Percentiles rank a stretch among this genome's conserved stretches.
These are phyloP conservation scores for Rhizopogon salebrosus DNA, from an alignment of 768 basidiomycete species.

Conservation along the genomic window DNA sequence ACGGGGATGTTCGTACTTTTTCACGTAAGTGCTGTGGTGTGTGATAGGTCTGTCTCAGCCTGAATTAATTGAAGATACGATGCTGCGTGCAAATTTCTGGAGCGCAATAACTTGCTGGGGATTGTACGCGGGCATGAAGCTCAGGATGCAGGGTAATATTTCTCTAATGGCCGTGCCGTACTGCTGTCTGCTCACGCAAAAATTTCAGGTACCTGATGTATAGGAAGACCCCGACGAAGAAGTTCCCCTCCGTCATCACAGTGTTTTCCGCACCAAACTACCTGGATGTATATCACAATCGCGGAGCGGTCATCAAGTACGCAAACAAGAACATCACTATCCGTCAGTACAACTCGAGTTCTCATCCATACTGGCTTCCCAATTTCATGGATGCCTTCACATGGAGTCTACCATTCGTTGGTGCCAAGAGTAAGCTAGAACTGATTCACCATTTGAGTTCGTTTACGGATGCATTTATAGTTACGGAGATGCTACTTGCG, in stretches of 20 bases:
- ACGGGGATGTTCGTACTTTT: slow-evolving; percentile 89
- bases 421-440: slow-evolving; percentile 79
- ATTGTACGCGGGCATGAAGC: slow-evolving; percentile 98
- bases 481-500: slow-evolving; percentile 96
- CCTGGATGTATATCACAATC: slow-evolving; percentile 95
- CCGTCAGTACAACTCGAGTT: slow-evolving; percentile 74
- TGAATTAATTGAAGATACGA: slow-evolving; percentile 51
- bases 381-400: slow-evolving; percentile 99
- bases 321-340: slow-evolving; percentile 97
- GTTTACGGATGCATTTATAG: slow-evolving; percentile 33
- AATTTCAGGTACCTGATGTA: slow-evolving; percentile 80
- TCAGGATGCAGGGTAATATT: slow-evolving; percentile 84
- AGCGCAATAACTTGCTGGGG: slow-evolving; percentile 83
- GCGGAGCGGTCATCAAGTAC: slow-evolving; percentile 95
- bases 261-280: slow-evolving; percentile 98
- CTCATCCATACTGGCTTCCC: slow-evolving; percentile 93
- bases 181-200: background rate
- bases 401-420: slow-evolving; percentile 97
- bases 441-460: background rate
- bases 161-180: background rate
- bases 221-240: slow-evolving; percentile 89
- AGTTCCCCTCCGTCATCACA: slow-evolving; percentile 96
- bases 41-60: background rate
- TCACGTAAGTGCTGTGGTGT: slow-evolving; percentile 56
- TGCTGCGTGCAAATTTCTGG: slow-evolving; percentile 93